These are phyloP conservation scores for Ophiostoma fasciatum DNA, from an alignment of 2,329 filamentous ascomycete species.

Conservation along the genomic window DNA sequence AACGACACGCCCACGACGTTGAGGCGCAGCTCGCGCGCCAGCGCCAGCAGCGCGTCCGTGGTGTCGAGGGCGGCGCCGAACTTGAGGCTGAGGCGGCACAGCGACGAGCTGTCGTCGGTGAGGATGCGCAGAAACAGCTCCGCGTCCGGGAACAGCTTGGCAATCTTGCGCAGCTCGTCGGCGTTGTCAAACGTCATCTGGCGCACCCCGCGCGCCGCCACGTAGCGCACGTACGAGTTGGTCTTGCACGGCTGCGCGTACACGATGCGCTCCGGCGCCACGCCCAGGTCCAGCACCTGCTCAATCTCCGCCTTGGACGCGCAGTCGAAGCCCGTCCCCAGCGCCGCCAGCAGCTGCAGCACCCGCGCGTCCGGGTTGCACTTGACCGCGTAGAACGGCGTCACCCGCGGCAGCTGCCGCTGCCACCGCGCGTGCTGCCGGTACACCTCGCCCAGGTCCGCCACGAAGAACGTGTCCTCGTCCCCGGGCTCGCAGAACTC, in stretches of 20 bases:
- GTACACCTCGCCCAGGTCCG: slow-evolving; percentile 95
- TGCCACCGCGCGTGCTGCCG: slow-evolving; percentile 98
- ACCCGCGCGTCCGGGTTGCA: slow-evolving; percentile 93
- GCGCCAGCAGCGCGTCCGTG: slow-evolving; percentile 58
- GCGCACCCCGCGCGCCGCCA: slow-evolving; percentile 69
- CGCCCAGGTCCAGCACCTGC: slow-evolving; percentile 67
- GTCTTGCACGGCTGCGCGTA: slow-evolving; percentile 99
- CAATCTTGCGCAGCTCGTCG: slow-evolving; percentile 96
- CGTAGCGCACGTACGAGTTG: slow-evolving; percentile 90
- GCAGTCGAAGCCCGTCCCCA: slow-evolving; percentile 95
- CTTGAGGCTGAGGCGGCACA: slow-evolving; percentile 93
- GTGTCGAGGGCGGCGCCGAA: slow-evolving; percentile 84
- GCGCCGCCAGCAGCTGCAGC: slow-evolving; percentile 68
- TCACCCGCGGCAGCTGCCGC: slow-evolving; percentile 78
- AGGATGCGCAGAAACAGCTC: slow-evolving; percentile 89
- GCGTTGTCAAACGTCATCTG: slow-evolving; percentile 99
- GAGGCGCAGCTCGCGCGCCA: slow-evolving; percentile 69
- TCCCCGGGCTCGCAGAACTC: slow-evolving; percentile 82
- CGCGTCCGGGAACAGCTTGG: slow-evolving; percentile 74
- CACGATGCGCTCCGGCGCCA: slow-evolving; percentile 84
- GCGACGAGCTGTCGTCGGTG: slow-evolving; percentile 86
- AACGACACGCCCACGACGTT: slow-evolving; percentile 95
- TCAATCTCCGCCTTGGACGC: slow-evolving; percentile 97
- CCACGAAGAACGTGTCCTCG: slow-evolving; percentile 96
- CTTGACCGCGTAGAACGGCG: slow-evolving; percentile 97